phyloP scores from a whole-genome alignment of 2,329 filamentous ascomycete species.

The Fusarium proliferatum region DNA sequence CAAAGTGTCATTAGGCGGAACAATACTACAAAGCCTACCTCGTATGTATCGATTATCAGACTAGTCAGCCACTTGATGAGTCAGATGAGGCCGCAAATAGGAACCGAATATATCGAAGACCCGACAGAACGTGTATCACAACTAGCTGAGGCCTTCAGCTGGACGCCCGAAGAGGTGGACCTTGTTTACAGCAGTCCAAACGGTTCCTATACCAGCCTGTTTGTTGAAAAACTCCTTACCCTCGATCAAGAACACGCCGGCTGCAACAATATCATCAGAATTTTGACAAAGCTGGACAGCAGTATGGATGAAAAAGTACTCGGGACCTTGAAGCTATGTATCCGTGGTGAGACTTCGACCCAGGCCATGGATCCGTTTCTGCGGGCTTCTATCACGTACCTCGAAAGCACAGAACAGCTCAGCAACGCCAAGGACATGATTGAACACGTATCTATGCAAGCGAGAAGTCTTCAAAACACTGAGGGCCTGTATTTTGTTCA shows the following conservation, averaged over 20 bases:
- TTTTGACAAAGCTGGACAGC: conserved; percentile 64
- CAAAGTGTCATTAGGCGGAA: conserved; percentile 62
- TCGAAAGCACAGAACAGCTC: conserved; percentile 53
- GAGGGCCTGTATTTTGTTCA: conserved; percentile 63
- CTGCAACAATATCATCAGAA: conserved; percentile 66
- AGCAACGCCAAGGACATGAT: conserved; percentile 54
- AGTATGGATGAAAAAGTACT: conserved; percentile 64
- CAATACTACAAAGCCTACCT: conserved; percentile 60
- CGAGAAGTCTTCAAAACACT: conserved; percentile 55
- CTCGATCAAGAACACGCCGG: conserved; percentile 66
- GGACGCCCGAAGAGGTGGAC: conserved; percentile 59
- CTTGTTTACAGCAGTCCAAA: conserved; percentile 56
- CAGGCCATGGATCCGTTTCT: conserved; percentile 66
- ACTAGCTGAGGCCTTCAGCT: conserved; percentile 53
- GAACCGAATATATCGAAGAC: conserved; percentile 51
- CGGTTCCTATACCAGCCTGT: conserved; percentile 56
- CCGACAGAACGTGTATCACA: conserved; percentile 53
- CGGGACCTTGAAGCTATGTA: conserved; percentile 63
- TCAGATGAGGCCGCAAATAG: conserved; percentile 55
- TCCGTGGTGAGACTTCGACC: conserved; percentile 58
- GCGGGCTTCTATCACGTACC: conserved; percentile 66
- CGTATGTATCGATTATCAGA: conserved; percentile 64
- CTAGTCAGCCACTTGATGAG: conserved; percentile 60
- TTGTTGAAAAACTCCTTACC: conserved; percentile 73
- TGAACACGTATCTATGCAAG: conserved; percentile 57